Evolutionary conservation across 2,329 filamentous ascomycete species (phyloP), one percentile per base, ranked within the genome.

Genomic region (Didymosphaeria variabile): DNA sequence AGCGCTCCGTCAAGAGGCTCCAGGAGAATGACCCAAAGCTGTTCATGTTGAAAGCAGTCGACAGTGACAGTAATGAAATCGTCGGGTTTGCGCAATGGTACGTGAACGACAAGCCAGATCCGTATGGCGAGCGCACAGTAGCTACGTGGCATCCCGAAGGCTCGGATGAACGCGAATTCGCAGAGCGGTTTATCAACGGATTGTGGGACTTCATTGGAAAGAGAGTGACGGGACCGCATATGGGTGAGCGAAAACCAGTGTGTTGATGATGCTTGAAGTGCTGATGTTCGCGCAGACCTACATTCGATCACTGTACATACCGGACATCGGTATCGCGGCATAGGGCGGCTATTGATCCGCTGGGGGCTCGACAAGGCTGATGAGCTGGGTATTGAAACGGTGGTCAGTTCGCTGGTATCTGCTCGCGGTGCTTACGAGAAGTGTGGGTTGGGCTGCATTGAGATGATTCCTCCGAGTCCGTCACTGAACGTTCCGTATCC

Each of bases 341-440:
- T 70, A 6, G 79, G 75, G 6, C 60, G 72, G 4, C 70, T 77
- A 51, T 67, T 80, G 36, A 66, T 81, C 31, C 68, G 74, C 21
- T 80, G 77, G 72, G 79, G 79, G 6, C 76, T 70, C 3, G 67
- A 71, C 1, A 72, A 79, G n/a, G 78, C 60, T 1, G 76, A 79
- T 54, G 70, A 71, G n/a, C 62, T 78, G 31, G 73, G 64, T 2
- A 63, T 72, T 21, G 67, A 70, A 34, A 69, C 64, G 15, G 67
- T 67, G 1, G 54, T 70, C 5, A 66, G 61, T 42, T 69, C 67
- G 12, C 46, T 70, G 17, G 46, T 47, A 2, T 67, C 62, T 21
- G 69, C 69, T 3, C 38, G 54, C n/a, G 65, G 62, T 0, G 67
- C 65, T n/a, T 72, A 72, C 42, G 67, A 67, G 42, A 67, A 59